Percentiles rank a stretch among this genome's conserved stretches.
Evolutionary conservation across 139 green algal genomes (phyloP).

Genomic region (Chloropicon primus): DNA sequence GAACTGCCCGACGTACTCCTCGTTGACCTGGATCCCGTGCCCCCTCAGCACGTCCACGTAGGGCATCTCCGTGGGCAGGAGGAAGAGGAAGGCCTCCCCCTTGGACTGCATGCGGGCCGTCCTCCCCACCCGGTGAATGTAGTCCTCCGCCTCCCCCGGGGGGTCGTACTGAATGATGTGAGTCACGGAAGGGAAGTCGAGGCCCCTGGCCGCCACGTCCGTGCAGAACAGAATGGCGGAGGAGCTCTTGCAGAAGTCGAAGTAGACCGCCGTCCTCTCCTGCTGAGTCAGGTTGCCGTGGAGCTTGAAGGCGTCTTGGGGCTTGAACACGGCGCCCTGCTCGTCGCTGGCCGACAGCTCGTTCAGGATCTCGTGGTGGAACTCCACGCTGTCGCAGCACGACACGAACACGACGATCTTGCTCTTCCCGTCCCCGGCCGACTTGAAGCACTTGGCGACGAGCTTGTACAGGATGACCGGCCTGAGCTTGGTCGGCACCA

Average conservation of each 20-base stretch:
- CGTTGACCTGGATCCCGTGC: constrained; percentile 26
- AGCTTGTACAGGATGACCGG: constrained; percentile 54
- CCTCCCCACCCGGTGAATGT: constrained; percentile 57
- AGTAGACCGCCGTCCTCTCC: constrained; percentile 56
- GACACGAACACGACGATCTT: constrained; percentile 90
- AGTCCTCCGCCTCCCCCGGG: constrained; percentile 64
- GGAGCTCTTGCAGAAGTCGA: constrained; percentile 43
- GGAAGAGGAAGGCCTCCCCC: constrained; percentile 70
- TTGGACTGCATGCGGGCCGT: constrained; percentile 68
- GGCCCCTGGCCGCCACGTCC: constrained; percentile 64
- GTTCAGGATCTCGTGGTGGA: constrained; percentile 46
- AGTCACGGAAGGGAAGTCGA: constrained; percentile 85
- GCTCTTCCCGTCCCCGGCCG: constrained; percentile 4
- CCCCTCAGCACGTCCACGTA: constrained; percentile 58
- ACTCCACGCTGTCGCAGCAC: constrained; percentile 77
- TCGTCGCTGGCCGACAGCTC: neutral
- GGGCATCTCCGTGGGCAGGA: constrained; percentile 64
- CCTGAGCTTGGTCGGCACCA: constrained; percentile 63
- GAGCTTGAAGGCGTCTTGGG: constrained; percentile 42
- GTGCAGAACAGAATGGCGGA: constrained; percentile 19
- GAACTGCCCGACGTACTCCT: constrained; percentile 8
- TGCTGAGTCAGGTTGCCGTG: constrained; percentile 80
- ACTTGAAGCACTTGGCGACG: constrained; percentile 22
- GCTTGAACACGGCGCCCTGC: neutral
- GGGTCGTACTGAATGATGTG: constrained; percentile 86